Percentiles rank a stretch among this genome's conserved stretches.
phyloP scores from a whole-genome alignment of 2,329 filamentous ascomycete species.

The Colletotrichum tabaci region DNA sequence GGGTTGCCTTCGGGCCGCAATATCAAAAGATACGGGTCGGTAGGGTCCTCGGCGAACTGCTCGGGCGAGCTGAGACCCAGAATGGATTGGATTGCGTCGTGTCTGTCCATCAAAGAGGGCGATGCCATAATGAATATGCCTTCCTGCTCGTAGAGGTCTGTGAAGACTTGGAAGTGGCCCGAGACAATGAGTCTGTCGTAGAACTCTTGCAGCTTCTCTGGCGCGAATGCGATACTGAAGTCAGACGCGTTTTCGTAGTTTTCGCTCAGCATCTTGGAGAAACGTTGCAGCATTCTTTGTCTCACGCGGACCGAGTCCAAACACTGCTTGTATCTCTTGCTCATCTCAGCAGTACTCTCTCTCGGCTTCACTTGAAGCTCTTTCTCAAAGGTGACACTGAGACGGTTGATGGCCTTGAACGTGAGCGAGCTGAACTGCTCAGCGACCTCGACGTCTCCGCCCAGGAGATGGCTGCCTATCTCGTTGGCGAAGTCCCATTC shows the following conservation, averaged over 20 bases:
- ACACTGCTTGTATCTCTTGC: slow-evolving; percentile 95
- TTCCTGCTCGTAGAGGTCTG: slow-evolving; percentile 77
- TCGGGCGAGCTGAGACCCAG: slow-evolving; percentile 78
- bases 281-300: slow-evolving; percentile 96
- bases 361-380: slow-evolving; percentile 89
- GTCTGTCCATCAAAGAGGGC: slow-evolving; percentile 80
- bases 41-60: slow-evolving; percentile 76
- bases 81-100: slow-evolving; percentile 87
- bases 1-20: slow-evolving; percentile 85
- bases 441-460: slow-evolving; percentile 95
- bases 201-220: slow-evolving; percentile 80
- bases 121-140: slow-evolving; percentile 90
- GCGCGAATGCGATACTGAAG: slow-evolving; percentile 84
- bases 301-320: slow-evolving; percentile 96
- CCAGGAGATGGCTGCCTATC: slow-evolving; percentile 90
- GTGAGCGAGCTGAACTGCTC: slow-evolving; percentile 97
- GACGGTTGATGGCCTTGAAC: slow-evolving; percentile 89
- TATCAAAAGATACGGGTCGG: slow-evolving; percentile 88
- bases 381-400: slow-evolving; percentile 92
- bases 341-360: slow-evolving; percentile 90
- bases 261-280: slow-evolving; percentile 90
- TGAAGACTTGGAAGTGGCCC: slow-evolving; percentile 90
- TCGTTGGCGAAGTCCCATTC: slow-evolving; percentile 99
- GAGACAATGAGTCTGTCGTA: slow-evolving; percentile 85
- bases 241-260: slow-evolving; percentile 98